Percentiles rank a stretch among this genome's conserved stretches.
These are phyloP conservation scores for Yamadazyma tumulicola DNA, from an alignment of 805 yeast species.

Conservation along the genomic window DNA sequence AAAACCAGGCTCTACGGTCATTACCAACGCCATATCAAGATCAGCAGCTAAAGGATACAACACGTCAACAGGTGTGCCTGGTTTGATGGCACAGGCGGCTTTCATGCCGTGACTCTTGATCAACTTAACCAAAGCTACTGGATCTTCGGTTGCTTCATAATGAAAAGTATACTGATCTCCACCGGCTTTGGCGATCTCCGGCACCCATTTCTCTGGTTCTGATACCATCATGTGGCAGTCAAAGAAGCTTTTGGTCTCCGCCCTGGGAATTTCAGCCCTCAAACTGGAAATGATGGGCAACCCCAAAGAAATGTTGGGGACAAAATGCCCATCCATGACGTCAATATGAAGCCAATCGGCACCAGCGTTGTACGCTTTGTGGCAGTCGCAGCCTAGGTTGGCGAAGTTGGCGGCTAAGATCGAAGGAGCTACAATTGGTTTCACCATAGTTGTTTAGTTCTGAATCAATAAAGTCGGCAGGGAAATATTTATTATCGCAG, in stretches of 20 bases:
- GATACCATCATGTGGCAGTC: conserved; percentile 99
- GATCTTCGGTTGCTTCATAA: conserved; percentile 85
- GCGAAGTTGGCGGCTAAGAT: conserved; percentile 91
- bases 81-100: conserved; percentile 93
- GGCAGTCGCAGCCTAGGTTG: conserved; percentile 83
- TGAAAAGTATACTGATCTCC: conserved; percentile 97
- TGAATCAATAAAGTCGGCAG: no score
- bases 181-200: conserved; percentile 86
- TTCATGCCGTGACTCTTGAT: conserved; percentile 81
- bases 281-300: conserved; percentile 81
- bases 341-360: conserved; percentile 98
- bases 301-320: conserved; percentile 93
- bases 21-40: conserved; percentile 91
- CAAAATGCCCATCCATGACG: conserved; percentile 98
- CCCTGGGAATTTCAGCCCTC: conserved; percentile 73
- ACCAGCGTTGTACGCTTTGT: conserved; percentile 68
- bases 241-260: conserved; percentile 52
- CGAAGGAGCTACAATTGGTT: conserved; percentile 89
- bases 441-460: conserved; percentile 51
- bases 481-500: no score
- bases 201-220: conserved; percentile 90
- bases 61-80: conserved; percentile 84
- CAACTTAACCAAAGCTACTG: conserved; percentile 64
- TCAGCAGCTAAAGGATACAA: conserved; percentile 69
- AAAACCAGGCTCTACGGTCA: conserved; percentile 99